Percentiles rank a stretch among this genome's conserved stretches.
These are phyloP conservation scores for Penicillium coffeae DNA, from an alignment of 495 filamentous ascomycete genomes.

Conservation along the genomic window DNA sequence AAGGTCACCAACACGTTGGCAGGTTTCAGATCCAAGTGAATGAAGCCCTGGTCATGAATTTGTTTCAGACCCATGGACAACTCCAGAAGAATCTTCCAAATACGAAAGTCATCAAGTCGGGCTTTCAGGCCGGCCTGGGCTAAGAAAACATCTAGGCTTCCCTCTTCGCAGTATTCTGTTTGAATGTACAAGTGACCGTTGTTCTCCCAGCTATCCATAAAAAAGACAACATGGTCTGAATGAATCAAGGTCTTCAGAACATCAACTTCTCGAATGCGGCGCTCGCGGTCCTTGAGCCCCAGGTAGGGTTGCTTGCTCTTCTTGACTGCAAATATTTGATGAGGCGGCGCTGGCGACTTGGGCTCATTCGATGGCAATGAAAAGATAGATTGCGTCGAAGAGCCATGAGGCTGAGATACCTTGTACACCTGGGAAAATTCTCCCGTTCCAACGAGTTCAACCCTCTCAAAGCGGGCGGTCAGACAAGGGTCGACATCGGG, in stretches of 20 bases:
- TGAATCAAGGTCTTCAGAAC: conserved; percentile 67
- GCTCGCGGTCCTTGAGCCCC: conserved; percentile 68
- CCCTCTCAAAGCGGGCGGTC: conserved; percentile 67
- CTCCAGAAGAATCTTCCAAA: conserved; percentile 96
- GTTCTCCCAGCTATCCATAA: conserved; percentile 82
- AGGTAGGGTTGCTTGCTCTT: conserved; percentile 76
- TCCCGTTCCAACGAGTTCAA: conserved; percentile 75
- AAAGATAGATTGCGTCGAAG: conserved; percentile 43
- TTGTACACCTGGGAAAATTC: conserved; percentile 92
- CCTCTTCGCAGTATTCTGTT: conserved; percentile 93
- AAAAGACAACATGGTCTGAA: conserved; percentile 77
- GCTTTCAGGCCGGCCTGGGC: conserved; percentile 72
- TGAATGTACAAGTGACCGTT: conserved; percentile 85
- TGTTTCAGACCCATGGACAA: conserved; percentile 74
- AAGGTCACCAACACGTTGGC: conserved; percentile 90
- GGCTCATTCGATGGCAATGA: conserved; percentile 30
- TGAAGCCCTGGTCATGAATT: conserved; percentile 82
- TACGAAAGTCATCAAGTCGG: conserved; percentile 90
- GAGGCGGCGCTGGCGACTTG: conserved; percentile 39
- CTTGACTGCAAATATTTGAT: conserved; percentile 84
- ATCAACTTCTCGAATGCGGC: conserved; percentile 75
- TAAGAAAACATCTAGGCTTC: conserved; percentile 81
- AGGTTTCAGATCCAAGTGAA: conserved; percentile 93
- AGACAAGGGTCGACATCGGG: conserved; percentile 68
- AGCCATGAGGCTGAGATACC: conserved; percentile 53